phyloP scores from a whole-genome alignment of 345 rosid genomes.

The Cardiospermum halicacabum region DNA sequence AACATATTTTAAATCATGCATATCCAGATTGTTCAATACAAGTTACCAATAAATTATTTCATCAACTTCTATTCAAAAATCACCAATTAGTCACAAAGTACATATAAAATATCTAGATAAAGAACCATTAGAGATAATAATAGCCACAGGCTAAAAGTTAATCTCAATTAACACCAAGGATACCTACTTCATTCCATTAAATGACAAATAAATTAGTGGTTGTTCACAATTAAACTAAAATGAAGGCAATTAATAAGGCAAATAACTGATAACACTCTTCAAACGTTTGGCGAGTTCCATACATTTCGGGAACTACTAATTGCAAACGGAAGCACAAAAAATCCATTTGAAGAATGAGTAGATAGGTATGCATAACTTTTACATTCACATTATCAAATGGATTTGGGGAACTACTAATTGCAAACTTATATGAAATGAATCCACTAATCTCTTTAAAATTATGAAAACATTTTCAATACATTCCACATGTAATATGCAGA shows the following conservation, averaged over 20 bases:
- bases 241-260: background rate
- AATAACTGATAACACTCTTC: background rate
- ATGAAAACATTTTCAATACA: background rate
- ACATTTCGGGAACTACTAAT: too few species aligned
- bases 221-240: background rate
- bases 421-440: background rate
- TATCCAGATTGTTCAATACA: background rate
- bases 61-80: slow-evolving; percentile 2
- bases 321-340: background rate
- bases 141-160: too few species aligned
- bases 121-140: too few species aligned
- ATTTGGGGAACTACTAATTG: too few species aligned
- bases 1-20: background rate
- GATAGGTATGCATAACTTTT: background rate
- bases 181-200: background rate
- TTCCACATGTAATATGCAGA: background rate
- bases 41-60: background rate
- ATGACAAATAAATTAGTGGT: background rate
- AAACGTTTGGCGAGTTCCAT: background rate
- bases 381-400: background rate
- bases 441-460: background rate
- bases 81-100: background rate
- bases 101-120: too few species aligned
- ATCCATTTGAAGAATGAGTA: background rate
- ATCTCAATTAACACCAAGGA: too few species aligned